Evolutionary conservation across 2,329 filamentous ascomycete species (phyloP), one percentile per base, ranked within the genome.

Genomic region (Acrodontium crateriforme): DNA sequence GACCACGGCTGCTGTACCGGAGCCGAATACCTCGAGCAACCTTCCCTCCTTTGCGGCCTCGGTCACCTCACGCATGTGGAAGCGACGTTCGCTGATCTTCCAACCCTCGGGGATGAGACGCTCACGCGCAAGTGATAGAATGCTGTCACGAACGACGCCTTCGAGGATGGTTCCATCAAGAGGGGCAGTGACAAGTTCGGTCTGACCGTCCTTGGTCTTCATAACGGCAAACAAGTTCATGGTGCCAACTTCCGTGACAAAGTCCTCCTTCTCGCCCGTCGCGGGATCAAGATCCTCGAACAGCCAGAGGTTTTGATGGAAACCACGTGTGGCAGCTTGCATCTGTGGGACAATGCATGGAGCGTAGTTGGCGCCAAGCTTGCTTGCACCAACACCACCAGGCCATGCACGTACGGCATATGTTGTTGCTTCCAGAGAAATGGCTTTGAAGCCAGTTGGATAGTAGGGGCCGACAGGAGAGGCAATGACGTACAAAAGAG

Each of bases 351-450:
- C 65, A 47, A 98, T 87, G 63, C 89, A 95, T 5, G 89, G 89
- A n/a, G 89, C 89, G 56, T 98, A 98, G 70, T 98, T 98, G 49
- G 87, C 89, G 37, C 89, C 89, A 18, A 98, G 74, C 65, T 98
- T 98, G 73, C 89, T 92, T 65, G 95, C 84, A 46, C 89, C 89
- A 17, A 94, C 87, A 52, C 89, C 89, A 35, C 89, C 89, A 25
- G 89, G 89, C 89, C 89, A 98, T 32, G 89, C 89, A 42, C 89
- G 83, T 6, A 49, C 44, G 30, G 87, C 87, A 56, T 94, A 93
- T 60, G 92, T 80, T 29, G 89, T 95, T 15, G 89, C 89, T 63
- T 95, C 89, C 30, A 98, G 70, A 1, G 81, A 85, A 27, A 98
- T 72, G 35, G 89, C 89, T 65, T 95, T 95, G 74, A 98, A 95